Percentiles rank a stretch among this genome's conserved stretches.
These are phyloP conservation scores for Moesziomyces globuligerus DNA, from an alignment of 1,284 basidiomycete genomes.

Conservation along the genomic window DNA sequence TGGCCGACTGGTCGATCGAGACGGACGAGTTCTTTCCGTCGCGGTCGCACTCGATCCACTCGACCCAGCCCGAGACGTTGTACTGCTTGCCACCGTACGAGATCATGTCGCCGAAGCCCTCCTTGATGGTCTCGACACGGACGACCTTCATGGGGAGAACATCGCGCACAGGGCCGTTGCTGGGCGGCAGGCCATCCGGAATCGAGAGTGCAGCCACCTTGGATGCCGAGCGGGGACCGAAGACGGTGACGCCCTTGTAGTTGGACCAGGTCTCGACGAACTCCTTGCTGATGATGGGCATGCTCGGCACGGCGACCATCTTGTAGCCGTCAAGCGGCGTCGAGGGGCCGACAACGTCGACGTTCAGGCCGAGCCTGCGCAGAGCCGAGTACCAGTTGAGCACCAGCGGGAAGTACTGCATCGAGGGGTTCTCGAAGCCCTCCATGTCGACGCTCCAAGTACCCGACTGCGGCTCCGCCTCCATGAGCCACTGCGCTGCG, in stretches of 20 bases:
- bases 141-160: conserved; percentile 44
- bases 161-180: conserved; percentile 33
- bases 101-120: conserved; percentile 40
- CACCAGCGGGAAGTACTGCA: conserved; percentile 44
- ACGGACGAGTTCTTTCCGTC: conserved; percentile 34
- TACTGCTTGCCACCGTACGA: conserved; percentile 35
- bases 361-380: conserved; percentile 46
- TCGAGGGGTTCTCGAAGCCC: conserved; percentile 35
- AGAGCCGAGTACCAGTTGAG: conserved; percentile 46
- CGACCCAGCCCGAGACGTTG: conserved; percentile 45
- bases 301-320: conserved; percentile 46
- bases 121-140: conserved; percentile 43
- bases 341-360: conserved; percentile 43
- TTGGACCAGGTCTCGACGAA: conserved; percentile 29
- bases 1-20: conserved; percentile 17
- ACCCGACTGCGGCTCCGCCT: conserved; percentile 48
- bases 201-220: conserved; percentile 47
- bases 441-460: conserved; percentile 27
- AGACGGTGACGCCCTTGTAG: conserved; percentile 38
- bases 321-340: conserved; percentile 38
- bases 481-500: conserved; percentile 35
- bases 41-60: conserved; percentile 51
- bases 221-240: conserved; percentile 44
- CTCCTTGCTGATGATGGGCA: conserved; percentile 40
- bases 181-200: conserved; percentile 44